phyloP scores from a whole-genome alignment of 495 filamentous ascomycete genomes.

The Xylaria palmicola region DNA sequence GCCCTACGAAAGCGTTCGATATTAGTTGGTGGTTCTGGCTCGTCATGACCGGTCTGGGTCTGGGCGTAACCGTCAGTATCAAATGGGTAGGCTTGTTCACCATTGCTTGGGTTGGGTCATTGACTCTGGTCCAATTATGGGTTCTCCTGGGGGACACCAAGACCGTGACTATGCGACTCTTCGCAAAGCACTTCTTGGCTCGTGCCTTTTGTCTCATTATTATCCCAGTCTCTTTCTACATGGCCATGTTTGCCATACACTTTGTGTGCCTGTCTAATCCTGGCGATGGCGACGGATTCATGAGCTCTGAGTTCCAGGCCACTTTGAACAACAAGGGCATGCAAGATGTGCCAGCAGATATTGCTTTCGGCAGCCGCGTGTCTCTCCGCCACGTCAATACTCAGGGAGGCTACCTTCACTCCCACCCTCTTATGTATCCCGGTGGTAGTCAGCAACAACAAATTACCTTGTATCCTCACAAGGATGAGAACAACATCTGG shows the following conservation, averaged over 20 bases:
- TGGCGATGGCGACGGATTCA: slow-evolving; percentile 97
- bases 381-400: slow-evolving; percentile 91
- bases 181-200: slow-evolving; percentile 93
- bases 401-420: slow-evolving; percentile 96
- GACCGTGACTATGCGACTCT: slow-evolving; percentile 78
- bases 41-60: slow-evolving; percentile 74
- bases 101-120: slow-evolving; percentile 93
- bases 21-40: slow-evolving; percentile 99
- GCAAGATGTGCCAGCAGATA: slow-evolving; percentile 90
- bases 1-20: slow-evolving; percentile 79
- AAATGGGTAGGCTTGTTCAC: slow-evolving; percentile 99
- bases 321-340: slow-evolving; percentile 95
- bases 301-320: slow-evolving; percentile 98
- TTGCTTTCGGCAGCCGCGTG: slow-evolving; percentile 83
- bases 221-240: slow-evolving; percentile 86
- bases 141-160: slow-evolving; percentile 84
- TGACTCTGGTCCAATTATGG: slow-evolving; percentile 93
- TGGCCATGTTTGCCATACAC: slow-evolving; percentile 94
- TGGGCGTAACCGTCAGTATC: slow-evolving; percentile 91
- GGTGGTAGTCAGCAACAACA: slow-evolving; percentile 97
- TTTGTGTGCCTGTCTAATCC: slow-evolving; percentile 91
- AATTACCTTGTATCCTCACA: slow-evolving; percentile 96
- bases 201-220: slow-evolving; percentile 89
- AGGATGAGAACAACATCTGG: slow-evolving; percentile 97
- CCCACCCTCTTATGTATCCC: slow-evolving; percentile 95